phyloP scores from a whole-genome alignment of 192 early-diverging fungal species.

The Fimicolochytrium jonesii region DNA sequence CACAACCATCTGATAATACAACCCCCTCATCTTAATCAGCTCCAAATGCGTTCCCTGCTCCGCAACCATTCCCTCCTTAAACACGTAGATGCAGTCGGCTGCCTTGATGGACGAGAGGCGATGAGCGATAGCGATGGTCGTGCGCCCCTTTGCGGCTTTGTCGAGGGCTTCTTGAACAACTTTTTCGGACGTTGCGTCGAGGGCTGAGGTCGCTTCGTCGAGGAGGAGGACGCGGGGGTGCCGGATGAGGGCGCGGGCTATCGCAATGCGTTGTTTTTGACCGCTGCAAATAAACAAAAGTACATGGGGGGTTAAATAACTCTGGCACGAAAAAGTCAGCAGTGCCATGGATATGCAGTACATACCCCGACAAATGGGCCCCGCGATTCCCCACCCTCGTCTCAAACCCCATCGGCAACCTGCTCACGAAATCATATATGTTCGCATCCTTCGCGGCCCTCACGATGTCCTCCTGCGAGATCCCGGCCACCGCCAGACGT shows the following conservation, averaged over 20 bases:
- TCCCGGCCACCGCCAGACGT: background rate
- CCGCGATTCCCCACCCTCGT: constrained; percentile 23
- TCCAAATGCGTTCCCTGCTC: constrained; percentile 64
- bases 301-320: background rate
- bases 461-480: constrained; percentile 63
- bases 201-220: constrained; percentile 45
- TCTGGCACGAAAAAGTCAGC: background rate
- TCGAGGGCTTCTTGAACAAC: constrained; percentile 63
- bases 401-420: constrained; percentile 23
- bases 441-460: constrained; percentile 24
- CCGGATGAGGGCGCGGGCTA: constrained; percentile 77
- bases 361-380: constrained; percentile 44
- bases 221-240: constrained; percentile 38
- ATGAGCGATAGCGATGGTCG: constrained; percentile 72
- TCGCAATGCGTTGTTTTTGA: constrained; percentile 93
- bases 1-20: constrained; percentile 48
- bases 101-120: constrained; percentile 57
- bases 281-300: constrained; percentile 55
- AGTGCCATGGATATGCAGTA: constrained; percentile 48
- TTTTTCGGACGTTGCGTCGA: constrained; percentile 57
- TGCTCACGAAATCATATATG: constrained; percentile 19
- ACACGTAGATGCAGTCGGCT: constrained; percentile 59
- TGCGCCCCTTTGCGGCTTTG: constrained; percentile 50
- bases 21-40: constrained; percentile 36
- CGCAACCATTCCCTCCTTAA: constrained; percentile 42